phyloP scores from a whole-genome alignment of 495 filamentous ascomycete genomes.

The Xylaria palmicola region DNA sequence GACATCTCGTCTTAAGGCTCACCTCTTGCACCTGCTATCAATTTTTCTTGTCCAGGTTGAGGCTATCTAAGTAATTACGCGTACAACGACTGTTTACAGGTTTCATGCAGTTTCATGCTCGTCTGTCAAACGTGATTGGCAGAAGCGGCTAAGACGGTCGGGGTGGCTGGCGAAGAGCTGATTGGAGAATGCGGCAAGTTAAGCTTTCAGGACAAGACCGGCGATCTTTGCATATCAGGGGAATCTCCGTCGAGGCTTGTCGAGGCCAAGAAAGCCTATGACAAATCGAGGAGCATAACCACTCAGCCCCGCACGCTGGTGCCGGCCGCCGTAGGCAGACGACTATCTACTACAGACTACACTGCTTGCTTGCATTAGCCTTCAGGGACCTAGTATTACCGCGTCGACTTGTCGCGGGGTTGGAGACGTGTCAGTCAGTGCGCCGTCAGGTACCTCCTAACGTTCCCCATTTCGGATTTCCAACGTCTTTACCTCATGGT shows the following conservation, averaged over 20 bases:
- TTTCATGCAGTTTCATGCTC: too few relatives aligned
- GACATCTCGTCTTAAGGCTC: too few relatives aligned
- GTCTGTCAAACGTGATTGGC: neutral
- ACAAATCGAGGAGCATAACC: conserved; percentile 1
- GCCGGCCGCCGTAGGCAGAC: neutral
- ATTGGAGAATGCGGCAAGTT: neutral
- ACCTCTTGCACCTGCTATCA: too few relatives aligned
- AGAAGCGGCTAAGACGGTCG: neutral
- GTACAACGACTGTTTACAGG: too few relatives aligned
- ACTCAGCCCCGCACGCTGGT: too few relatives aligned
- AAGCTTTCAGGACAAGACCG: conserved; percentile 15
- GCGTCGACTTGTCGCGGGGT: neutral
- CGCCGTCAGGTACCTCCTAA: neutral
- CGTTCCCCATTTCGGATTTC: too few relatives aligned
- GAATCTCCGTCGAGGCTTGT: neutral
- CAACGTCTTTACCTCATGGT: too few relatives aligned
- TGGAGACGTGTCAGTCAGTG: neutral
- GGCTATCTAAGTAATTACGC: too few relatives aligned
- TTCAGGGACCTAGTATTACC: too few relatives aligned
- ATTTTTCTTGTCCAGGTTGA: too few relatives aligned
- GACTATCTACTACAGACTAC: too few relatives aligned
- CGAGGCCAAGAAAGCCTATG: conserved; percentile 2
- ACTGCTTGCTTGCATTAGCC: too few relatives aligned
- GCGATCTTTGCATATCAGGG: conserved; percentile 1
- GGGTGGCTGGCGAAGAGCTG: neutral